Evolutionary conservation across 2,329 filamentous ascomycete species (phyloP), one percentile per base, ranked within the genome.

Genomic region (Sclerotinia sclerotiorum): DNA sequence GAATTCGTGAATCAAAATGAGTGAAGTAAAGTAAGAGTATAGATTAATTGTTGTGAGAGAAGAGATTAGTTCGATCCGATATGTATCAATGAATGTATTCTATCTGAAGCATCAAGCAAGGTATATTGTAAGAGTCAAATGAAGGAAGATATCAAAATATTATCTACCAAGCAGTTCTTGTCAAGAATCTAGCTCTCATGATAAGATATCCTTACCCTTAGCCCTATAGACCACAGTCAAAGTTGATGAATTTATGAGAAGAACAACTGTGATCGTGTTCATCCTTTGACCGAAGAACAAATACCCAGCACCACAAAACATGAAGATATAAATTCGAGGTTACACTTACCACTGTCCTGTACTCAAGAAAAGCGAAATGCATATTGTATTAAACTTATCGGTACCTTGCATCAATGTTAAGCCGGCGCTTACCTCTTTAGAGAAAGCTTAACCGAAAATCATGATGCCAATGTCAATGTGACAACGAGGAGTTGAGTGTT

Each of bases 351-450:
- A 19, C 11, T 42, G 13, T 42, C 5, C 39, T 42, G 11, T 15
- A 42, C 55, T 57, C n/a, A 24, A 13, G 8, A 13, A 48, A 61
- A 29, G 42, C 3, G 57, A 61, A 61, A 39, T 62, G 51, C 39
- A 65, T 32, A 57, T 55, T 67, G 44, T 67, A 67, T 67, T 67
- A 62, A 67, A 67, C 24, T 35, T 21, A 62, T 68, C 49, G 65
- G 65, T 68, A 68, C 65, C 65, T 68, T 68, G 65, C 65, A 68
- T 66, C 64, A 51, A 66, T 48, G 21, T 60, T 1, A 60, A 66
- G 49, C 60, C 65, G 65, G 15, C 57, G 57, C 65, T 58, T 54
- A 54, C 21, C 65, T 60, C 15, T 35, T 63, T 68, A 27, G 35
- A 39, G 57, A 55, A 55, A 68, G 57, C 57, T 67, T 68, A 68